A percentile compares a stretch with the other conserved stretches of the same genome.
Evolutionary conservation across 75 land plant genomes (phyloP).

Genomic region (Larix kaempferi): DNA sequence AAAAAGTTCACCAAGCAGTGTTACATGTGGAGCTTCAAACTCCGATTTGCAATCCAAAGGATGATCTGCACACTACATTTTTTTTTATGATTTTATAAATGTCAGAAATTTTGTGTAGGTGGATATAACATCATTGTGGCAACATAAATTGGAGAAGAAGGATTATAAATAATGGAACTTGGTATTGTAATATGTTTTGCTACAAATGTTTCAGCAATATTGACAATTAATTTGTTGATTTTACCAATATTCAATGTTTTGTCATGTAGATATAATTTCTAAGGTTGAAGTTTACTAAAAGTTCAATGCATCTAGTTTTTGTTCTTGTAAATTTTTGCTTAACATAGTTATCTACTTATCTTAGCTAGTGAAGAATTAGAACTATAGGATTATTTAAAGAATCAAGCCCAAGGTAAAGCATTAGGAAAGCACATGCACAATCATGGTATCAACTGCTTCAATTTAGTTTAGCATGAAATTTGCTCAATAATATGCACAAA

Average conservation of each 20-base stretch:
- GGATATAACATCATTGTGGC: constrained; percentile 89
- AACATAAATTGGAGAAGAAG: constrained; percentile 95
- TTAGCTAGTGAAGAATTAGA: constrained; percentile 95
- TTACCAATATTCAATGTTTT: background rate
- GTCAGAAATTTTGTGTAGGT: constrained; percentile 88
- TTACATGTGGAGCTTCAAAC: constrained; percentile 15
- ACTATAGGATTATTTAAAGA: constrained; percentile 76
- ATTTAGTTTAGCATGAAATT: too few relatives aligned
- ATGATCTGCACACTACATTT: background rate
- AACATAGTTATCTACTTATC: constrained; percentile 45
- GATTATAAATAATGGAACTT: constrained; percentile 97
- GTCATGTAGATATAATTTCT: background rate
- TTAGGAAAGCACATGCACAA: constrained; percentile 78
- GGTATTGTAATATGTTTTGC: constrained; percentile 98
- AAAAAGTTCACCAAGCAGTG: constrained; percentile 38
- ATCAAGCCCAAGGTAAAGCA: constrained; percentile 74
- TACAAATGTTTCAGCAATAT: constrained; percentile 90
- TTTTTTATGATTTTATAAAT: background rate
- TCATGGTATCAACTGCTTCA: constrained; percentile 84
- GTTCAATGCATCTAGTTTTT: background rate
- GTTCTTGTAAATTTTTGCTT: constrained; percentile 37
- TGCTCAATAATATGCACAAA: too few relatives aligned
- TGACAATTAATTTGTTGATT: background rate
- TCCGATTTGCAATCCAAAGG: background rate
- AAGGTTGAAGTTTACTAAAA: background rate